Percentiles rank a stretch among this genome's conserved stretches.
These are phyloP conservation scores for Kluyveromyces dobzhanskii DNA, from an alignment of 805 yeast genomes.

Conservation along the genomic window DNA sequence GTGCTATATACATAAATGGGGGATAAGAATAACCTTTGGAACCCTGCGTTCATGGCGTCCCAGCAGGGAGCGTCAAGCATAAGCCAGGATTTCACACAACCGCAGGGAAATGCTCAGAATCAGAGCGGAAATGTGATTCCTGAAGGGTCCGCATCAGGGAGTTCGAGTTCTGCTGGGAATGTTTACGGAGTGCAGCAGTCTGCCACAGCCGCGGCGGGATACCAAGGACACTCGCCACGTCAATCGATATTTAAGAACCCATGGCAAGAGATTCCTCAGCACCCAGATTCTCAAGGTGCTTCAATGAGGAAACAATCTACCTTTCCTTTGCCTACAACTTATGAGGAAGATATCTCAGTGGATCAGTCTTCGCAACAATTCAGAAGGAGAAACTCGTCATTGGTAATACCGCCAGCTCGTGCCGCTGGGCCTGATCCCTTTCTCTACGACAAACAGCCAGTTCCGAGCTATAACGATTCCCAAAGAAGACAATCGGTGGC, in stretches of 20 bases:
- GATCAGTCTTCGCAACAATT: slow-evolving; percentile 4
- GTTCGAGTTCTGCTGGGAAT: background rate
- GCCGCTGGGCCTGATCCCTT: slow-evolving; percentile 35
- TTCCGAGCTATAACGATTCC: slow-evolving; percentile 16
- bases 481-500: slow-evolving; percentile 34
- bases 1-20: slow-evolving; percentile 1
- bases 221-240: slow-evolving; percentile 1
- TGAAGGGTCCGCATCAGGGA: background rate
- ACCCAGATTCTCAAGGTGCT: background rate
- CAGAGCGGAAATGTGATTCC: background rate
- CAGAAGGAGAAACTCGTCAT: slow-evolving; percentile 27
- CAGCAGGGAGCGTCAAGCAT: slow-evolving; percentile 1
- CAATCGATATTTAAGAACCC: slow-evolving; percentile 19
- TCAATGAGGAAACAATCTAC: background rate
- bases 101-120: no score
- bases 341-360: slow-evolving; percentile 5
- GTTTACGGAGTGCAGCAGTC: background rate
- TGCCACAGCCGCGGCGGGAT: background rate
- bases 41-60: slow-evolving; percentile 11
- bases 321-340: slow-evolving; percentile 8
- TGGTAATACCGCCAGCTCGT: slow-evolving; percentile 36
- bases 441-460: slow-evolving; percentile 25
- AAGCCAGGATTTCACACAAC: background rate
- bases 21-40: slow-evolving; percentile 10
- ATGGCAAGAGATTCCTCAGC: slow-evolving; percentile 9